Evolutionary conservation across 2,329 filamentous ascomycete species (phyloP), one percentile per base, ranked within the genome.

Genomic region (Fusarium sp.): DNA sequence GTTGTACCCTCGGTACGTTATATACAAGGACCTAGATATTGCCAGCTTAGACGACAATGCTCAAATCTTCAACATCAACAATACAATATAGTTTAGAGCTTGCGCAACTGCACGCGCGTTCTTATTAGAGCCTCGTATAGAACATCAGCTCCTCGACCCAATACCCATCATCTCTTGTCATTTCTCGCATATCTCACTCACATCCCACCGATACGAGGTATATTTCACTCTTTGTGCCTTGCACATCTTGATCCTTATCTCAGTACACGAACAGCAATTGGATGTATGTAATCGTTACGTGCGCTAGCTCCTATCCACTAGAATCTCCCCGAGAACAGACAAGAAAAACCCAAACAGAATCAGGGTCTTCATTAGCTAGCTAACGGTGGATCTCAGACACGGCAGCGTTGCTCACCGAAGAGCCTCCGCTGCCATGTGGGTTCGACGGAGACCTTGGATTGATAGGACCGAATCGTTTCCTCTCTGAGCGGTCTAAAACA

Each of bases 351-450:
- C 39, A 59, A 36, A 39, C 32, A 29, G 64, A 60, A 64, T 64
- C 63, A 66, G 63, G 64, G 64, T 66, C 63, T 47, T 57, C 49
- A 19, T 19, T 61, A 66, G 58, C 62, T 51, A 46, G 64, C 53
- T 58, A 45, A 45, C 32, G 53, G 63, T 66, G 58, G 58, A 61
- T 49, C 63, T 52, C 47, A 48, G 44, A 43, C 36, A 28, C 62
- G 41, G 53, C 45, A 51, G 51, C 53, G 54, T 49, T 50, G 64
- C 53, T 58, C 62, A 59, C 68, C 68, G 68, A 70, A 70, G 67
- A 70, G 68, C 68, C 68, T 69, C 68, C 68, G 66, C 35, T 60
- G 19, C 63, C 63, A 70, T 69, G 68, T 70, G 68, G 68, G 61
- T 43, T 67, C 55, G 50, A 60, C 50, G 53, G 54, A 53, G 53